Evolutionary conservation across 495 filamentous ascomycete species (phyloP).

Genomic region (Hypoxylon fragiforme): DNA sequence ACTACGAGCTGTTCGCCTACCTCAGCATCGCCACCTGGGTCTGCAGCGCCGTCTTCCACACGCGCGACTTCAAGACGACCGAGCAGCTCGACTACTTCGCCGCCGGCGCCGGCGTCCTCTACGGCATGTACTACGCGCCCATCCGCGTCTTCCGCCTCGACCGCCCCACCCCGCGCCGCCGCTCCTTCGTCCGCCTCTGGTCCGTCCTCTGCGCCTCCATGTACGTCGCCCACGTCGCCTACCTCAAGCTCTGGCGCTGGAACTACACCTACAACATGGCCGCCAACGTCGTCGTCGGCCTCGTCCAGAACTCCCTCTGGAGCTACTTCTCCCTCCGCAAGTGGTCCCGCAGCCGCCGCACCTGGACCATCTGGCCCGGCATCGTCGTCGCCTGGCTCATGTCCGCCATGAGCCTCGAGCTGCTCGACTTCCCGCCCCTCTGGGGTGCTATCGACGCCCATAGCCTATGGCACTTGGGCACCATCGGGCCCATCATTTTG

Average conservation of each 20-base stretch:
- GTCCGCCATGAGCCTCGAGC: slow-evolving; percentile 90
- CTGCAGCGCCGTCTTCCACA: slow-evolving; percentile 89
- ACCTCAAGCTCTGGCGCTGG: slow-evolving; percentile 84
- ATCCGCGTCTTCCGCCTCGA: slow-evolving; percentile 85
- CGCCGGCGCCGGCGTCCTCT: slow-evolving; percentile 87
- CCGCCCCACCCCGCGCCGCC: slow-evolving; percentile 56
- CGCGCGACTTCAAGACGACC: slow-evolving; percentile 78
- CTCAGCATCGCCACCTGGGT: slow-evolving; percentile 82
- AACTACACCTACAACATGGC: slow-evolving; percentile 98
- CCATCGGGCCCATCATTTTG: slow-evolving; percentile 83
- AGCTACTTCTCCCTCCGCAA: slow-evolving; percentile 75
- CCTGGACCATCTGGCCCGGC: slow-evolving; percentile 91
- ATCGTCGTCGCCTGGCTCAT: slow-evolving; percentile 92
- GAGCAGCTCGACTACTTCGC: slow-evolving; percentile 97
- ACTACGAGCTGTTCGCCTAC: slow-evolving; percentile 81
- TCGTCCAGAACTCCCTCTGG: slow-evolving; percentile 84
- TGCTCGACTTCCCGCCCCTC: slow-evolving; percentile 90
- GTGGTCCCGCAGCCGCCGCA: slow-evolving; percentile 66
- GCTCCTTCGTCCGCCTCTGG: slow-evolving; percentile 70
- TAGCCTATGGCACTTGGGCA: slow-evolving; percentile 93
- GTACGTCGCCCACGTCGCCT: slow-evolving; percentile 78
- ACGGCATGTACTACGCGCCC: slow-evolving; percentile 82
- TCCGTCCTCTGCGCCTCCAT: slow-evolving; percentile 68
- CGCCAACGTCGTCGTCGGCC: slow-evolving; percentile 83
- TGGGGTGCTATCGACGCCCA: slow-evolving; percentile 88